phyloP scores from a whole-genome alignment of 106 monocot genomes.

The Triglochin maritima region DNA sequence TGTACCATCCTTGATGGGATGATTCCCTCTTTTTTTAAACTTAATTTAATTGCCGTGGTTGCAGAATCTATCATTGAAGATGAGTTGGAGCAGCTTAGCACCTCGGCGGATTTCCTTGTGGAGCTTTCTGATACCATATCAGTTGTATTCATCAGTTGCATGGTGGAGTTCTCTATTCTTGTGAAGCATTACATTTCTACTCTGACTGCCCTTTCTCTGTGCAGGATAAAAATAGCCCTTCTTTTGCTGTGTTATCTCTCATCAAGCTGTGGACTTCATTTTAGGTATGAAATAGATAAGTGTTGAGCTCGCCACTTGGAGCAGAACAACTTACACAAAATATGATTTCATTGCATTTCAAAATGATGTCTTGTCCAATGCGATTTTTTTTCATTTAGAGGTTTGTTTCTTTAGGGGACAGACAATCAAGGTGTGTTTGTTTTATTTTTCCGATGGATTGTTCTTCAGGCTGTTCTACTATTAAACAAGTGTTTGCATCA shows the following conservation, averaged over 20 bases:
- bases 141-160: background rate
- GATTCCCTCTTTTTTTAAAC: background rate
- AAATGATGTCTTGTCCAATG: background rate
- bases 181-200: slow-evolving; percentile 18
- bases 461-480: no score
- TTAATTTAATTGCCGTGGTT: background rate
- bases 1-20: background rate
- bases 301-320: background rate
- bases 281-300: slow-evolving; percentile 7
- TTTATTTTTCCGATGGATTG: no score
- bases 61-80: slow-evolving; percentile 10
- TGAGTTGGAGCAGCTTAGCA: slow-evolving; percentile 20
- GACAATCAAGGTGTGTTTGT: no score
- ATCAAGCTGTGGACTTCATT: slow-evolving; percentile 24
- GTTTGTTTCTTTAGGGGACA: no score
- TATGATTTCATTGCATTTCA: background rate
- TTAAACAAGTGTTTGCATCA: no score
- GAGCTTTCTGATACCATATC: slow-evolving; percentile 8
- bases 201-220: slow-evolving; percentile 3
- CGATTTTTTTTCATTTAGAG: no score
- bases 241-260: slow-evolving; percentile 12
- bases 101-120: slow-evolving; percentile 23
- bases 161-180: background rate
- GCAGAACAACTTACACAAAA: background rate
- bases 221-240: slow-evolving; percentile 12